Percentiles rank a stretch among this genome's conserved stretches.
Evolutionary conservation across 2,329 filamentous ascomycete genomes (phyloP).

Genomic region (Colletotrichum chlorophyti): DNA sequence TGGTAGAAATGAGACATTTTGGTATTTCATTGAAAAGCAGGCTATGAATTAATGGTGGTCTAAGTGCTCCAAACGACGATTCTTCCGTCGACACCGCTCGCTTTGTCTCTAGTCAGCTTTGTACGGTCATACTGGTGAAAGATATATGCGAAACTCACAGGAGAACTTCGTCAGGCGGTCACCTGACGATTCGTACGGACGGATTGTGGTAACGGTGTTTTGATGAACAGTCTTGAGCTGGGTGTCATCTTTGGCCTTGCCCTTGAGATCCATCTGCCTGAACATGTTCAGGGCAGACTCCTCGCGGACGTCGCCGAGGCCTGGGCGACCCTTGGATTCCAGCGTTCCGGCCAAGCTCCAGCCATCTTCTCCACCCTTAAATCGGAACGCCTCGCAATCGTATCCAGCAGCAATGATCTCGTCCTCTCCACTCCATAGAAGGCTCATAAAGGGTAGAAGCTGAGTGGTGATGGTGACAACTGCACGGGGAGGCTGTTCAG

Average conservation of each 20-base stretch:
- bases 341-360: constrained; percentile 87
- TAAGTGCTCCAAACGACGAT: constrained; percentile 80
- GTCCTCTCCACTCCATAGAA: constrained; percentile 90
- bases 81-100: constrained; percentile 83
- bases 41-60: constrained; percentile 33
- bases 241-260: constrained; percentile 89
- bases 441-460: constrained; percentile 87
- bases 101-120: constrained; percentile 51
- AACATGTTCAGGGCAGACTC: constrained; percentile 99
- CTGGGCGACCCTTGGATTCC: constrained; percentile 73
- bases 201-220: constrained; percentile 89
- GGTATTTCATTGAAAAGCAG: constrained; percentile 17
- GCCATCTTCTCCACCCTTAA: constrained; percentile 77
- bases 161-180: constrained; percentile 79
- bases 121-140: background rate
- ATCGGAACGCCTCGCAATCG: constrained; percentile 87
- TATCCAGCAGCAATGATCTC: constrained; percentile 97
- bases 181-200: constrained; percentile 73
- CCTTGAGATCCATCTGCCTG: constrained; percentile 97
- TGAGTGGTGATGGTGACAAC: constrained; percentile 90
- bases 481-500: constrained; percentile 89
- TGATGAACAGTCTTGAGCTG: constrained; percentile 96
- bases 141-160: constrained; percentile 72
- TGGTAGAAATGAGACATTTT: constrained; percentile 1
- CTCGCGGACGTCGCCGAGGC: constrained; percentile 71